Base-by-base conservation (phyloP, 352 stramenopile species). In the Globisporangium mamillatum region DNA sequence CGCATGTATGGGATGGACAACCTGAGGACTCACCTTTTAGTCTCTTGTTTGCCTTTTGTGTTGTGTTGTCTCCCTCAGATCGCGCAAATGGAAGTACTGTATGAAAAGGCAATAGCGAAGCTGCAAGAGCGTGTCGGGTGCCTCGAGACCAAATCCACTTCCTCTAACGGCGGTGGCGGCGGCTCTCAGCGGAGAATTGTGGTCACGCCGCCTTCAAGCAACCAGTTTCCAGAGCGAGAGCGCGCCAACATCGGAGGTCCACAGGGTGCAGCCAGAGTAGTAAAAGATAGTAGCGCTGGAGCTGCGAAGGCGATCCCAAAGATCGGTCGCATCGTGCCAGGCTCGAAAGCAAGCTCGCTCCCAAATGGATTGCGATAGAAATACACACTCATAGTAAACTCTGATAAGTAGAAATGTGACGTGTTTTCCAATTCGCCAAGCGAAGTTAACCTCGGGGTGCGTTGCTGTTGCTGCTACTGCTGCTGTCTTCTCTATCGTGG, bases 101-200 rank as follows among this genome's bases (percentile, higher is more conserved):
- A 93, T 27, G 79, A 90, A 71, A 73, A 80, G 25, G 84, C 82
- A 0, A 90, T 93, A 32, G 76, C 81, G 1, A 93, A 93, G 73
- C 77, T 93, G 20, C 84, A 93, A 48, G 68, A 76, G 16, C 81
- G 84, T 27, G 84, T 91, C 36, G 82, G 78, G 7, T 81, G 70
- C 36, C 71, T 93, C 1, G 84, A 93, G 59, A 77, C 38, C 41
- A 87, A 82, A 32, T 64, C 78, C 2, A 48, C 48, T 6, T 27
- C 27, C 27, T 34, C 44, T 48, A 7, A 9, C 5, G 20, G 20
- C 27, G 10, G 9, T 4, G 22, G 12, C n/a, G 10, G 9, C 16
- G 55, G 29, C 3, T 54, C 69, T 14, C 67, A 68, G 55, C 67
- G 72, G n/a, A 84, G 77, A 46, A 53, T 68, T 8, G 70, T 74